These are phyloP conservation scores for Penstemon eatonii DNA, from an alignment of 257 asterid genomes.

Conservation along the genomic window DNA sequence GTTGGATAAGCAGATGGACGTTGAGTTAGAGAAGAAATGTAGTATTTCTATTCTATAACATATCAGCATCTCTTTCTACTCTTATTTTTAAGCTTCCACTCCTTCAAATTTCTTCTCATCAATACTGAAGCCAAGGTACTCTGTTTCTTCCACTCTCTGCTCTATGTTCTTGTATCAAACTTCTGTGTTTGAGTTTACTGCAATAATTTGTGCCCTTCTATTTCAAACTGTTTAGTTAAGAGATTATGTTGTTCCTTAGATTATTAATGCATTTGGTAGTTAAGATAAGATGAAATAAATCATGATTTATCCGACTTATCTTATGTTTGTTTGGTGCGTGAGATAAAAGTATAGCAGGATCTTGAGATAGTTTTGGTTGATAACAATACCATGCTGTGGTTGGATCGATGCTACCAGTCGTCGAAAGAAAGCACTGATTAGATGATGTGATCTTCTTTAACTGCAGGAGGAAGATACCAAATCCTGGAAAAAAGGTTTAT, in stretches of 20 bases:
- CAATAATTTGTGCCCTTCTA: too few relatives aligned
- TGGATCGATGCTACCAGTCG: background rate
- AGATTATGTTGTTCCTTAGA: background rate
- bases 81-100: conserved; percentile 34
- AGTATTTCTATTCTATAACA: background rate
- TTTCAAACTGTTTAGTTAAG: too few relatives aligned
- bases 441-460: background rate
- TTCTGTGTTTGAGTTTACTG: background rate
- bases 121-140: conserved; percentile 23
- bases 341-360: too few relatives aligned
- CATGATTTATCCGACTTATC: too few relatives aligned
- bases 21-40: conserved; percentile 42
- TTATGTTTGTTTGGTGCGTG: too few relatives aligned
- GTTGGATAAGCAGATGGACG: conserved; percentile 31
- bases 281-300: too few relatives aligned
- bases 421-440: background rate
- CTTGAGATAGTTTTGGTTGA: too few relatives aligned
- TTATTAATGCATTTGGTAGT: background rate
- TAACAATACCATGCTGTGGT: background rate
- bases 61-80: background rate
- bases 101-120: conserved; percentile 23
- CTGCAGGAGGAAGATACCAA: conserved; percentile 18
- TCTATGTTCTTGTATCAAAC: background rate
- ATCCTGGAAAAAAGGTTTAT: conserved; percentile 18
- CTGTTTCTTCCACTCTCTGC: conserved; percentile 9